Evolutionary conservation across 495 filamentous ascomycete species (phyloP), one percentile per base, ranked within the genome.

Genomic region (Penicillium samsonianum): DNA sequence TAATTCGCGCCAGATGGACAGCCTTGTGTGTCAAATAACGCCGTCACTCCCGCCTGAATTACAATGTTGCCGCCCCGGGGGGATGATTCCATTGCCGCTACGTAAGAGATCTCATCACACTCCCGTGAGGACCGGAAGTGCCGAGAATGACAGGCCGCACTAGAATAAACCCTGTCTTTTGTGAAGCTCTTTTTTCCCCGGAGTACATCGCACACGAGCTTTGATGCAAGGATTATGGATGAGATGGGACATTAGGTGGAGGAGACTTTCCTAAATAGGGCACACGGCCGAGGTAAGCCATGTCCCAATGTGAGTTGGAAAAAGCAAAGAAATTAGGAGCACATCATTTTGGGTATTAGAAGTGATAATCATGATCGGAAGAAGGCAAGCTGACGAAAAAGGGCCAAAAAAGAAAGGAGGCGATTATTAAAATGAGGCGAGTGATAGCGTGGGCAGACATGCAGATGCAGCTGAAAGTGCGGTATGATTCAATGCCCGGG

Each of bases 231-330:
- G 47, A 33, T 49, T 3, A 49, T 42, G 44, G 45, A 31, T 35
- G 45, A 19, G 38, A 59, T 64, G 62, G 45, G 43, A 62, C 59
- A 43, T 56, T 42, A 53, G 43, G 57, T 61, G 55, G 61, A 65
- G 59, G 61, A 45, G 20, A 49, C 35, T 64, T 67, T n/a, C 70
- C 68, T 43, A 31, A 71, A 67, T 42, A 33, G 63, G 70, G 51
- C 52, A 63, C 48, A 69, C 33, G 57, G 65, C 70, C 70, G 70
- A 73, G 61, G 20, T 53, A 42, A n/a, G 25, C 44, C 37, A 50
- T 50, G 40, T 47, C 42, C n/a, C 16, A 47, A 14, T 2, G 19
- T 7, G n/a, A 49, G 23, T 19, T 51, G 17, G 40, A 28, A 47
- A 52, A 59, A 45, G 30, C 30, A 57, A 50, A 46, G 20, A 30